Evolutionary conservation across 2,329 filamentous ascomycete genomes (phyloP).

Genomic region (Neonectria coccinea): DNA sequence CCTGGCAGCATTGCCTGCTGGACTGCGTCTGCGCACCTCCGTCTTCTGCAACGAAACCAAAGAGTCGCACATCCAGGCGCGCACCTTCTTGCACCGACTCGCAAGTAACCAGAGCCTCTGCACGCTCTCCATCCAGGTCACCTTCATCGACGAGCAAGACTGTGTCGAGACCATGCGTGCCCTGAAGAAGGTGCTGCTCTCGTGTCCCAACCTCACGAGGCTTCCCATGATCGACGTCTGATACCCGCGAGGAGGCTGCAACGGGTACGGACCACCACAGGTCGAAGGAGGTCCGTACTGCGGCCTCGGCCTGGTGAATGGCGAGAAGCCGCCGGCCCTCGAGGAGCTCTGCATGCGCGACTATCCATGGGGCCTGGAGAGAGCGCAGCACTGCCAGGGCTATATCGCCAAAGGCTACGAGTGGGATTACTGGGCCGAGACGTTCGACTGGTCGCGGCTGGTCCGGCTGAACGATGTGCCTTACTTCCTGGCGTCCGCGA

Average conservation of each 20-base stretch:
- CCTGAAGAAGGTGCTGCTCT: constrained; percentile 24
- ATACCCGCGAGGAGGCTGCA: constrained; percentile 9
- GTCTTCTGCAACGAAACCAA: constrained; percentile 9
- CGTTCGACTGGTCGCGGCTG: too few species aligned
- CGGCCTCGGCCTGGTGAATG: background rate
- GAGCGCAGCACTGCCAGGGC: too few species aligned
- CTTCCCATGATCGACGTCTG: constrained; percentile 17
- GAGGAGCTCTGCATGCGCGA: too few species aligned
- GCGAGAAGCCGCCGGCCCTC: too few species aligned
- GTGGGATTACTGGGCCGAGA: too few species aligned
- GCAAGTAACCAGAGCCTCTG: constrained; percentile 12
- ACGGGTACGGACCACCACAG: background rate
- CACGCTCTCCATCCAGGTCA: constrained; percentile 13
- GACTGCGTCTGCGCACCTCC: constrained; percentile 11
- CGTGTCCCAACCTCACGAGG: constrained; percentile 26
- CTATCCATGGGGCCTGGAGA: too few species aligned
- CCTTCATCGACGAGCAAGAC: constrained; percentile 16
- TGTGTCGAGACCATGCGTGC: constrained; percentile 26
- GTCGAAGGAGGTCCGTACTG: background rate
- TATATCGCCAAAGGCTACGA: too few species aligned
- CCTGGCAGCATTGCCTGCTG: constrained; percentile 7
- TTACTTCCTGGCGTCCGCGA: too few species aligned
- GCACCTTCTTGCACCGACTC: constrained; percentile 9
- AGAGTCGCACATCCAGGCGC: too few species aligned
- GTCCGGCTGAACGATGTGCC: too few species aligned